A percentile compares a stretch with the other conserved stretches of the same genome.
Evolutionary conservation across 1,139 yeast genomes (phyloP).

Genomic region (Suhomyces atakaporum): DNA sequence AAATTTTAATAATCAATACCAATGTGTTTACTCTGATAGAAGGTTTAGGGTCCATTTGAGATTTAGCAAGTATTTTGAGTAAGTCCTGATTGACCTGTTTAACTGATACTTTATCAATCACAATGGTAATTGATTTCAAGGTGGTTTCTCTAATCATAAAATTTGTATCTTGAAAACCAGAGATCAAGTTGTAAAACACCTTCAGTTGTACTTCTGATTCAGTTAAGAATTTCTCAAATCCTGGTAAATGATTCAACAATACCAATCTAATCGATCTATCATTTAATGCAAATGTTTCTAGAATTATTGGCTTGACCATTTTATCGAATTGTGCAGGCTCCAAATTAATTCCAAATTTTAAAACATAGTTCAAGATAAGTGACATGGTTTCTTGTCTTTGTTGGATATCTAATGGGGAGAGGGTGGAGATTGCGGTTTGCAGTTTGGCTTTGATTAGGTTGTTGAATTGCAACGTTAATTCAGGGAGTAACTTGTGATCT

Average conservation of each 20-base stretch:
- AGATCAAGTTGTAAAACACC: conserved; percentile 65
- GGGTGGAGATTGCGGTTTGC: conserved; percentile 21
- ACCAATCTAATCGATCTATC: conserved; percentile 79
- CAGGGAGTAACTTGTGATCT: conserved; percentile 68
- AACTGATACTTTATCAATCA: conserved; percentile 70
- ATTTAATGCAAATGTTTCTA: conserved; percentile 61
- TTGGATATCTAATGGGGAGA: conserved; percentile 33
- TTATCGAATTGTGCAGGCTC: conserved; percentile 42
- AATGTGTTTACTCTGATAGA: conserved; percentile 87
- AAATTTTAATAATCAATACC: conserved; percentile 70
- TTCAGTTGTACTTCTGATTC: conserved; percentile 67
- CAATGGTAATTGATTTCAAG: conserved; percentile 62
- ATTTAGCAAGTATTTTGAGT: conserved; percentile 76
- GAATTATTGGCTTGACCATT: conserved; percentile 61
- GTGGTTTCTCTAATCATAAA: conserved; percentile 80
- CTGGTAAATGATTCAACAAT: conserved; percentile 63
- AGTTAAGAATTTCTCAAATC: conserved; percentile 52
- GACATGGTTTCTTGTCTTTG: conserved; percentile 44
- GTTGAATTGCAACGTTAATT: conserved; percentile 46
- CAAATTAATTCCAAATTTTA: conserved; percentile 47
- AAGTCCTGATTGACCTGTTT: conserved; percentile 87
- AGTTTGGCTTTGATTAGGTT: conserved; percentile 24
- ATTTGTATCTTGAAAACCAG: conserved; percentile 87
- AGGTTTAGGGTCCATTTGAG: conserved; percentile 83
- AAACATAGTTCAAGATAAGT: conserved; percentile 46